Evolutionary conservation across 371 early-diverging fungal species (phyloP).

Genomic region (Coemansia sp.): DNA sequence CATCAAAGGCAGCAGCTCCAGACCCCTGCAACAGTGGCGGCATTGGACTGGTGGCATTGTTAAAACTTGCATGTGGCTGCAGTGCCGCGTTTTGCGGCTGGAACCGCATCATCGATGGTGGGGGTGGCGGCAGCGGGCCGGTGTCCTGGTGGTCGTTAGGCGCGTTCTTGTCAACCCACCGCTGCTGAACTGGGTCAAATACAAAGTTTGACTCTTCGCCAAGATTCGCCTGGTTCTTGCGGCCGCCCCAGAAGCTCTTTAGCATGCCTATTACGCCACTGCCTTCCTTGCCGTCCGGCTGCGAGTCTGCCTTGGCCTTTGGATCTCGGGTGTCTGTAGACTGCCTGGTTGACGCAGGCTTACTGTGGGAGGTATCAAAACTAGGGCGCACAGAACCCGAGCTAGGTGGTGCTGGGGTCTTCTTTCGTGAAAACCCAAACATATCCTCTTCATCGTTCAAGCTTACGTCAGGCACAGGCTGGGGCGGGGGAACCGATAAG

Average conservation of each 20-base stretch:
- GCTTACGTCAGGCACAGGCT: not conserved
- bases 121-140: conserved; percentile 49
- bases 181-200: conserved; percentile 62
- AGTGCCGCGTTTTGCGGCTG: conserved; percentile 35
- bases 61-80: conserved; percentile 9
- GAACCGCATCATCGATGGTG: conserved; percentile 43
- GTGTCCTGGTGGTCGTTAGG: conserved; percentile 32
- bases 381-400: conserved; percentile 24
- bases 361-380: conserved; percentile 20
- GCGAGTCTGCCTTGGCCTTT: conserved; percentile 11
- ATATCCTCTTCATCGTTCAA: conserved; percentile 43
- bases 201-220: conserved; percentile 68
- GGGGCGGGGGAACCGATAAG: not conserved
- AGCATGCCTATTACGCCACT: conserved; percentile 48
- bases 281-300: conserved; percentile 18
- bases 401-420: conserved; percentile 9
- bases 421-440: conserved; percentile 41
- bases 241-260: conserved; percentile 49
- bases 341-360: conserved; percentile 11
- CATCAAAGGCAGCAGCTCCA: not conserved
- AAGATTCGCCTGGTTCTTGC: conserved; percentile 60
- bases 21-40: not conserved
- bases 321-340: conserved; percentile 12
- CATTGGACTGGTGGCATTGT: not conserved
- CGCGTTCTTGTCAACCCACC: conserved; percentile 54